Evolutionary conservation across 345 rosid species (phyloP).

Genomic region (Excoecaria agallocha): DNA sequence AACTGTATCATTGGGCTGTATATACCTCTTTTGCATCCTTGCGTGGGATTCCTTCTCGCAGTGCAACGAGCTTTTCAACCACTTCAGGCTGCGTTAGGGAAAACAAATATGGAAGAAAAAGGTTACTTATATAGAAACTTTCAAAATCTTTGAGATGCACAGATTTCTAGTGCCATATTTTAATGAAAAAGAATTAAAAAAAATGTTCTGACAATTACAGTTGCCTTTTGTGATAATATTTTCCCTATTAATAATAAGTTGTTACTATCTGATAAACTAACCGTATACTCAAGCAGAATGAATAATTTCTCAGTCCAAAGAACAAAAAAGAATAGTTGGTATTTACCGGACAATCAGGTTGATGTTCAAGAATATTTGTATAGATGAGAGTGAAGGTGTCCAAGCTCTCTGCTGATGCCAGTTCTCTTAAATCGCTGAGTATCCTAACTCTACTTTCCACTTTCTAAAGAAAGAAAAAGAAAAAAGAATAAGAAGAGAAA

Average conservation of each 20-base stretch:
- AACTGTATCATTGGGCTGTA: not conserved
- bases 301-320: not conserved
- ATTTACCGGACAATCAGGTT: constrained; percentile 94
- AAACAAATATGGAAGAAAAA: constrained; percentile 8
- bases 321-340: not conserved
- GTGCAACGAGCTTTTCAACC: constrained; percentile 92
- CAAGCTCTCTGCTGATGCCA: constrained; percentile 96
- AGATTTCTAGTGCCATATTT: not conserved
- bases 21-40: constrained; percentile 98
- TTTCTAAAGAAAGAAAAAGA: constrained; percentile 51
- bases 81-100: constrained; percentile 70
- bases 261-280: not conserved
- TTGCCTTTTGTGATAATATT: not conserved
- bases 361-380: constrained; percentile 93
- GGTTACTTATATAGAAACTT: not conserved
- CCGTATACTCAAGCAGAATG: not conserved
- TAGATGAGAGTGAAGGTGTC: constrained; percentile 92
- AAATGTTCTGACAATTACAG: not conserved
- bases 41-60: constrained; percentile 93
- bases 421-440: constrained; percentile 92
- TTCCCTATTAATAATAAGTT: not conserved
- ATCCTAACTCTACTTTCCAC: constrained; percentile 87
- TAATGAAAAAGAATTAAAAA: not conserved
- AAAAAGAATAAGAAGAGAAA: not conserved
- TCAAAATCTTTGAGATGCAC: not conserved